Conservation (phyloP, 257 asterid genomes). For the Datura wrightii region DNA sequence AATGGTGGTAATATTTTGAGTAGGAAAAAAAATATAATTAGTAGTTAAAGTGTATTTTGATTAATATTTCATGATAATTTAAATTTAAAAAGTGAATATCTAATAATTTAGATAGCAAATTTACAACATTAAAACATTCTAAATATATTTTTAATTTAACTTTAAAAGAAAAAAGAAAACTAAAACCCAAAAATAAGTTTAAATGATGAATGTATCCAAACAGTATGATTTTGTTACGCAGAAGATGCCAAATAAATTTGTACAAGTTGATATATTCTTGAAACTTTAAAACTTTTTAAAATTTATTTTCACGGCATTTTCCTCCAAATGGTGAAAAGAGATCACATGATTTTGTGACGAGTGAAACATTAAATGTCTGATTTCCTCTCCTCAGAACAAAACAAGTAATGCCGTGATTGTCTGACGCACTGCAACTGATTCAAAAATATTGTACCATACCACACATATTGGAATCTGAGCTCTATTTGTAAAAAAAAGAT, state of each 20-base stretch:
- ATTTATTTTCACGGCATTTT: neutral
- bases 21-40: too few species aligned
- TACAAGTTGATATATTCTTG: constrained; percentile 21
- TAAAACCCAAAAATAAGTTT: neutral
- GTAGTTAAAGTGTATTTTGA: too few species aligned
- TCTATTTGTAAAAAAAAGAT: neutral
- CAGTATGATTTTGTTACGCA: neutral
- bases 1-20: too few species aligned
- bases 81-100: too few species aligned
- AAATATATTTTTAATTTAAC: too few species aligned
- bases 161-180: too few species aligned
- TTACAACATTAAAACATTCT: too few species aligned
- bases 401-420: neutral
- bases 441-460: neutral
- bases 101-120: too few species aligned
- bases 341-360: constrained; percentile 25
- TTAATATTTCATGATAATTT: too few species aligned
- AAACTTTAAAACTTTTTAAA: neutral
- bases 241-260: neutral
- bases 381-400: neutral
- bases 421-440: constrained; percentile 16
- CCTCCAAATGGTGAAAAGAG: neutral
- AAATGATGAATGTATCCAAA: neutral
- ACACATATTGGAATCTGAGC: neutral
- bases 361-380: neutral